phyloP scores from a whole-genome alignment of 352 stramenopile species.

The Pythium oligandrum region DNA sequence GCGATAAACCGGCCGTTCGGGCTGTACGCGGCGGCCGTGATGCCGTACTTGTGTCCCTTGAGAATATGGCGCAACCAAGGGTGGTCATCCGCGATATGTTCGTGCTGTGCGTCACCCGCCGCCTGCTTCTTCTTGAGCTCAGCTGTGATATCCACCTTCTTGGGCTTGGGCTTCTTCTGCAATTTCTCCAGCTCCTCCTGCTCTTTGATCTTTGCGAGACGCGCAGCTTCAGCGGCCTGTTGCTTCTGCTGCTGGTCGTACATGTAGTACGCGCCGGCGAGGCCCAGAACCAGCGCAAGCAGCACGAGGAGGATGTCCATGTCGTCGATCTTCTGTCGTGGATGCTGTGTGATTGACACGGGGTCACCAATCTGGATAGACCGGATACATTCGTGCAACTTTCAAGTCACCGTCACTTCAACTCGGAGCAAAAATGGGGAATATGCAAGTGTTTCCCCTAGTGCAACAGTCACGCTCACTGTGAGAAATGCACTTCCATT shows the following conservation, averaged over 20 bases:
- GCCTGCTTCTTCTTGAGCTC: conserved; percentile 63
- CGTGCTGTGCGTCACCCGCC: conserved; percentile 9
- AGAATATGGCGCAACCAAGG: conserved; percentile 36
- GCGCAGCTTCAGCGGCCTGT: conserved; percentile 24
- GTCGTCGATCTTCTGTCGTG: conserved; percentile 1
- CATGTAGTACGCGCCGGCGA: conserved; percentile 54
- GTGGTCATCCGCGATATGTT: conserved; percentile 29
- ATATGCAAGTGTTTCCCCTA: too few species aligned
- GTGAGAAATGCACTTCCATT: not conserved
- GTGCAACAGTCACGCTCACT: too few species aligned
- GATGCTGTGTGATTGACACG: conserved; percentile 12
- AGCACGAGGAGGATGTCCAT: conserved; percentile 33
- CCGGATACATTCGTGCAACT: not conserved
- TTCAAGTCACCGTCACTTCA: not conserved
- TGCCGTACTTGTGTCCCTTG: conserved; percentile 64
- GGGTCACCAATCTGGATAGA: too few species aligned
- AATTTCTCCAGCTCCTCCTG: conserved; percentile 39
- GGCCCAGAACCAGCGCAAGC: conserved; percentile 50
- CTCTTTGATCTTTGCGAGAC: conserved; percentile 42
- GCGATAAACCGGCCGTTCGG: conserved; percentile 76
- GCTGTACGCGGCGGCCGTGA: conserved; percentile 65
- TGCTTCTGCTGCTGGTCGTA: conserved; percentile 47
- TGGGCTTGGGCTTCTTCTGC: conserved; percentile 58
- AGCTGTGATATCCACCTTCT: conserved; percentile 69
- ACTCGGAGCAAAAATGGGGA: too few species aligned